These are phyloP conservation scores for Acanthamoeba triangularis DNA, from an alignment of 208 protist genomes.

Conservation along the genomic window DNA sequence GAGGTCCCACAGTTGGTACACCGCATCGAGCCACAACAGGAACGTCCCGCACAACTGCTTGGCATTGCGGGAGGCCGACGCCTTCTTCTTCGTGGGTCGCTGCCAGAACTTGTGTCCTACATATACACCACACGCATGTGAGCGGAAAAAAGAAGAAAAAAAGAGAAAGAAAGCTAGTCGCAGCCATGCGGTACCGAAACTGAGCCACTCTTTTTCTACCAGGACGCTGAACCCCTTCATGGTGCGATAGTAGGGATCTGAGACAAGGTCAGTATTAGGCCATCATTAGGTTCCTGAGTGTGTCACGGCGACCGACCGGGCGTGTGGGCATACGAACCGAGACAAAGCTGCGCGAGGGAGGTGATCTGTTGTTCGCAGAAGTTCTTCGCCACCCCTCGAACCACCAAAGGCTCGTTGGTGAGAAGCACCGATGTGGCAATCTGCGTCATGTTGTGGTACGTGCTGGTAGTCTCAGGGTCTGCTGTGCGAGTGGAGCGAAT, in stretches of 20 bases:
- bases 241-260: conserved; percentile 95
- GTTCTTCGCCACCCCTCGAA: conserved; percentile 7
- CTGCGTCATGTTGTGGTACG: not conserved
- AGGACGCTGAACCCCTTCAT: conserved; percentile 94
- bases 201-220: conserved; percentile 95
- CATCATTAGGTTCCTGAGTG: too few relatives aligned
- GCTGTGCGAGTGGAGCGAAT: not conserved
- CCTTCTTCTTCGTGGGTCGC: conserved; percentile 55
- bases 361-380: conserved; percentile 46
- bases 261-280: not conserved
- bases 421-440: conserved; percentile 38
- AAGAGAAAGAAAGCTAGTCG: not conserved
- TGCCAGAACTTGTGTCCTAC: conserved; percentile 10
- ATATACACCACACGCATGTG: not conserved
- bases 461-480: not conserved
- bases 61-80: not conserved
- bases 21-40: conserved; percentile 20
- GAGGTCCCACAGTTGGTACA: conserved; percentile 5
- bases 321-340: not conserved
- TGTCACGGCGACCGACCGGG: not conserved
- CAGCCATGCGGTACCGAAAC: conserved; percentile 90
- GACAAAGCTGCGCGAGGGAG: conserved; percentile 47
- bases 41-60: not conserved
- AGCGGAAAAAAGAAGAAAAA: not conserved
- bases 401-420: not conserved